Evolutionary conservation across 768 basidiomycete genomes (phyloP).

Genomic region (Suillus cothurnatus): DNA sequence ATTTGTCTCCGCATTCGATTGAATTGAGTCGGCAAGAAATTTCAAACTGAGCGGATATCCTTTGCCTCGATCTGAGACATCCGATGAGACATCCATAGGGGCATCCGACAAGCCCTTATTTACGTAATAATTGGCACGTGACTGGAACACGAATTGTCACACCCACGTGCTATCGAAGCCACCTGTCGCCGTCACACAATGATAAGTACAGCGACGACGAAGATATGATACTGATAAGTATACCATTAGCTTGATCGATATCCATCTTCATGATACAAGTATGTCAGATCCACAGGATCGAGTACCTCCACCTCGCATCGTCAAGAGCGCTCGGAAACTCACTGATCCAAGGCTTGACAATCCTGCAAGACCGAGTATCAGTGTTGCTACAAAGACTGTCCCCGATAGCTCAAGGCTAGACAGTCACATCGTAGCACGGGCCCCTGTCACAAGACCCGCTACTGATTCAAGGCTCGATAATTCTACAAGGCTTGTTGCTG

Average conservation of each 20-base stretch:
- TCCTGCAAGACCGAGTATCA: not conserved
- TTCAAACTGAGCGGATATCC: too few species aligned
- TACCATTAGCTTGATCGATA: not conserved
- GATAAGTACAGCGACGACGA: not conserved
- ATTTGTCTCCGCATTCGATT: too few species aligned
- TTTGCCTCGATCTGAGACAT: too few species aligned
- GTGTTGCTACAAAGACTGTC: not conserved
- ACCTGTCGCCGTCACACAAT: not conserved
- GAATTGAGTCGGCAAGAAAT: too few species aligned
- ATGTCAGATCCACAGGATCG: slow-evolving; percentile 1
- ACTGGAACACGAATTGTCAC: slow-evolving; percentile 2
- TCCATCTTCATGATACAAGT: not conserved
- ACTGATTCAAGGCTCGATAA: too few species aligned
- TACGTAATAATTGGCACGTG: too few species aligned
- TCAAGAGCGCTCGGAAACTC: not conserved
- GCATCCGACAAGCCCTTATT: too few species aligned
- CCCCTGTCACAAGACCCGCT: too few species aligned
- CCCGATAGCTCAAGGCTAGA: too few species aligned
- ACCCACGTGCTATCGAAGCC: not conserved
- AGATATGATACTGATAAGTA: not conserved
- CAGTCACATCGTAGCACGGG: not conserved
- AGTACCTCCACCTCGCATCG: not conserved
- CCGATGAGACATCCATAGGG: too few species aligned
- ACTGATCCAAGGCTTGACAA: not conserved
- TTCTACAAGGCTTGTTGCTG: not conserved